Base-by-base conservation (phyloP, 2,329 filamentous ascomycete species). In the Phialemoniopsis sp. region DNA sequence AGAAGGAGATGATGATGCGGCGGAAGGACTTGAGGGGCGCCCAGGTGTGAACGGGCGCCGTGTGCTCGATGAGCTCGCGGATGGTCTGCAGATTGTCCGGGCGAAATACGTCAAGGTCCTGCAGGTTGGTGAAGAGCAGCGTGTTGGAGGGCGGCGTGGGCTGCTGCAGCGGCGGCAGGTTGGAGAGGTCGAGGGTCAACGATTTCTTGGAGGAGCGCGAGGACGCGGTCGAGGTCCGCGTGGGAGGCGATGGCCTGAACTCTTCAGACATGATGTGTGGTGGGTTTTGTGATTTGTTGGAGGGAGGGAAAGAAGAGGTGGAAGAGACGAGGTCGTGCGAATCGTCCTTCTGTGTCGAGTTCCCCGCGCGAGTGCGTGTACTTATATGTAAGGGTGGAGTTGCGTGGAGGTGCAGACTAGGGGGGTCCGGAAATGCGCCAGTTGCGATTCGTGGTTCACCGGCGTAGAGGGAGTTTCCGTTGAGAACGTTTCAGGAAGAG, bases 111-210 rank as follows among this genome's bases (percentile, higher is more conserved):
- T 85, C 80, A 43, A 73, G 66, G 48, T 87, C 78, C 55, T 82
- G 68, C 44, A 93, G 78, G 66, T 89, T 89, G 53, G 87, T 93
- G 57, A 93, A 84, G 55, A 93, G 79, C 41, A 93, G 80, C 1
- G 87, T 93, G 69, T 93, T 93, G 49, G 84, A 86, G 6, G 86
- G 84, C 39, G 82, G 78, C 18, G 85, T 81, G n/a, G 87, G 86
- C 56, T 80, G 76, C 32, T 72, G 70, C 40, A 87, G 71, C 29
- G 84, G 76, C 36, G 87, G 86, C 32, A 91, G 66, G 55, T 72
- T 76, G 46, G 84, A 85, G 34, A 91, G 76, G 57, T 91, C 87
- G 54, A 93, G 75, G 16, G 80, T 82, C 41, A 89, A 76, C 43
- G 69, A 64, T 44, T 65, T 66, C 49, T 60, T 61, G 6, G 21